These are phyloP conservation scores for Agaricus subrufescens DNA, from an alignment of 768 basidiomycete genomes.

Conservation along the genomic window DNA sequence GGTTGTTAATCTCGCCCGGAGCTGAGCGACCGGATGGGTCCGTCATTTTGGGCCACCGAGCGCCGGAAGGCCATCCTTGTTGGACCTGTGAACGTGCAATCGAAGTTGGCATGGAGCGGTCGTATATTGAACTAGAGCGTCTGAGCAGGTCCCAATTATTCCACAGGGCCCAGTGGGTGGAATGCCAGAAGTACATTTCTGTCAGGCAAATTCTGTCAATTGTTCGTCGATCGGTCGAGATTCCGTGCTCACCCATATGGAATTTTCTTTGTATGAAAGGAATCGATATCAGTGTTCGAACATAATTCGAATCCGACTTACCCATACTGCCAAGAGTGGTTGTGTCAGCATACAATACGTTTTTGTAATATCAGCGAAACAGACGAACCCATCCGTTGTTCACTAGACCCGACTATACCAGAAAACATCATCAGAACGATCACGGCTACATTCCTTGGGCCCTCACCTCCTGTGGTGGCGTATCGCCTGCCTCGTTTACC, in stretches of 20 bases:
- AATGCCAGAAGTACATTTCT: slow-evolving; percentile 60
- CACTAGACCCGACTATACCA: slow-evolving; percentile 43
- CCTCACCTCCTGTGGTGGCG: slow-evolving; percentile 53
- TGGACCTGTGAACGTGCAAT: slow-evolving; percentile 45
- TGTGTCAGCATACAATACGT: background rate
- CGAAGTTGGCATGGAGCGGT: slow-evolving; percentile 42
- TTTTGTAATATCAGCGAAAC: background rate
- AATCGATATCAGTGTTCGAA: no score
- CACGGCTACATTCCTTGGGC: background rate
- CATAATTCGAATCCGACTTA: slow-evolving; percentile 14
- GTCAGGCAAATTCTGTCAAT: background rate
- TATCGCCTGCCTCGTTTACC: slow-evolving; percentile 54
- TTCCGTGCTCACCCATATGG: slow-evolving; percentile 40
- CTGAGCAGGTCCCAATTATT: slow-evolving; percentile 53
- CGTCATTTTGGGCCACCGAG: slow-evolving; percentile 62
- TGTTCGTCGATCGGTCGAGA: background rate
- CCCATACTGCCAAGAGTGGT: slow-evolving; percentile 28
- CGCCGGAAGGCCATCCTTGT: slow-evolving; percentile 49
- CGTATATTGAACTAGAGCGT: slow-evolving; percentile 39
- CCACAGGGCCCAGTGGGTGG: slow-evolving; percentile 57
- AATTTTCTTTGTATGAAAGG: slow-evolving; percentile 37
- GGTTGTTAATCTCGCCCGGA: slow-evolving; percentile 58
- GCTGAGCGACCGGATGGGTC: slow-evolving; percentile 54
- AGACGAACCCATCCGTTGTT: slow-evolving; percentile 51
- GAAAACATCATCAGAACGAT: background rate